Conservation (phyloP, 1,284 basidiomycete genomes). For the Heterobasidion irregulare region DNA sequence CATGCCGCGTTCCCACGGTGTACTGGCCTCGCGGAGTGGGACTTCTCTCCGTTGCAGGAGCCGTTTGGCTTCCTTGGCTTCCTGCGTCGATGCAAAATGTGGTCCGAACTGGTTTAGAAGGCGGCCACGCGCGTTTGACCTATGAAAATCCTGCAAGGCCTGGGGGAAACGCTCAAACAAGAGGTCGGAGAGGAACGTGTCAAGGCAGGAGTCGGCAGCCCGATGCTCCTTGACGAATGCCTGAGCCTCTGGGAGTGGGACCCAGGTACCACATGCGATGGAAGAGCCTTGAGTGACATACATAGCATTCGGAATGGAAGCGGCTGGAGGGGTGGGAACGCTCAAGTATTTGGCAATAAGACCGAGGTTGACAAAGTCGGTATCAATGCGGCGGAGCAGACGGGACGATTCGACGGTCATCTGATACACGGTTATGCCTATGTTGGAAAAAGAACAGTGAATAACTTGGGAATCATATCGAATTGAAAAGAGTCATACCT, state of each 20-base stretch:
- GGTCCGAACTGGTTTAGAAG: constrained; percentile 47
- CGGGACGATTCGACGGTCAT: constrained; percentile 43
- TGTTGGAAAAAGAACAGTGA: neutral
- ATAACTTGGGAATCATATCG: neutral
- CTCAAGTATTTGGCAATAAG: constrained; percentile 41
- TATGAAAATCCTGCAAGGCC: constrained; percentile 45
- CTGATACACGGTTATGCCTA: constrained; percentile 66
- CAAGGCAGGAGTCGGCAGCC: constrained; percentile 26
- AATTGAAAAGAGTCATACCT: constrained; percentile 29
- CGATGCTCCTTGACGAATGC: constrained; percentile 36
- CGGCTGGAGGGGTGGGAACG: constrained; percentile 25
- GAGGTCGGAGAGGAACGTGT: constrained; percentile 48
- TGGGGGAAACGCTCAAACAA: constrained; percentile 54
- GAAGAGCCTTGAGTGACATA: constrained; percentile 38
- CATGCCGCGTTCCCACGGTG: constrained; percentile 18
- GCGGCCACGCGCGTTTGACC: constrained; percentile 32
- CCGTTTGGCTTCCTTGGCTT: constrained; percentile 22
- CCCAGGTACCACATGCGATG: constrained; percentile 54
- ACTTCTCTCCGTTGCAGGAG: constrained; percentile 17
- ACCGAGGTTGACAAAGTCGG: constrained; percentile 64
- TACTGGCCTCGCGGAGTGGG: constrained; percentile 15
- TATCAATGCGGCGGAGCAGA: constrained; percentile 61
- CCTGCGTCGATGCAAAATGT: constrained; percentile 40
- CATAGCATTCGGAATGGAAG: constrained; percentile 32
- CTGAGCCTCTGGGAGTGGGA: constrained; percentile 49